These are phyloP conservation scores for Cladosporium sp. DNA, from an alignment of 2,329 filamentous ascomycete genomes.

Conservation along the genomic window DNA sequence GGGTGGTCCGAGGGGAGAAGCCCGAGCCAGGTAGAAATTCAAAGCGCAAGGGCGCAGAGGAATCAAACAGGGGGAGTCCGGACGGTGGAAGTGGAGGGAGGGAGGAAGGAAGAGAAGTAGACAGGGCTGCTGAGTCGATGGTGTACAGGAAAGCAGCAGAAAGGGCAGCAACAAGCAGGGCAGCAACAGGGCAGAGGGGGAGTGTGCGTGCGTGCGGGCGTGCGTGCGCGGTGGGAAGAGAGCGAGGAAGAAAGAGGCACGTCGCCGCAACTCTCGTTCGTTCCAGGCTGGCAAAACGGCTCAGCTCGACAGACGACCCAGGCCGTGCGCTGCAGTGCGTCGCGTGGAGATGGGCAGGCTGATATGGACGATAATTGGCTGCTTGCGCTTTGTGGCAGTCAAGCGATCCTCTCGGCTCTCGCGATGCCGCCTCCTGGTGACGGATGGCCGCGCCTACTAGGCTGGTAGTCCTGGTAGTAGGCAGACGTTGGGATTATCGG, in stretches of 20 bases:
- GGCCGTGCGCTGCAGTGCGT: neutral
- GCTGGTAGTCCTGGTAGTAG: no score
- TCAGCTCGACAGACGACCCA: no score
- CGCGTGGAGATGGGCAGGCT: neutral
- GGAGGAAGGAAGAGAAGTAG: no score
- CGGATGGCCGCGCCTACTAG: no score
- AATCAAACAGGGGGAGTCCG: neutral
- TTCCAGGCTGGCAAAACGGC: neutral
- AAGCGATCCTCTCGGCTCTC: no score
- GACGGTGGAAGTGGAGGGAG: neutral
- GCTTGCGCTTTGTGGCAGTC: neutral
- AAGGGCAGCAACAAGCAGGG: neutral
- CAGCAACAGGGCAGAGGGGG: neutral
- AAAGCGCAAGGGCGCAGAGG: neutral
- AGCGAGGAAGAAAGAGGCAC: no score
- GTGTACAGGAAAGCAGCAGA: no score
- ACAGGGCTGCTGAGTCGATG: neutral
- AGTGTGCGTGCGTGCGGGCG: neutral
- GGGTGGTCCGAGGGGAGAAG: constrained; percentile 1
- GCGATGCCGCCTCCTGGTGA: no score
- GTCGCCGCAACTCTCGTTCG: no score
- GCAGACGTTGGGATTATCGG: no score
- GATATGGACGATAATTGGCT: neutral
- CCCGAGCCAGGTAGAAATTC: constrained; percentile 1
- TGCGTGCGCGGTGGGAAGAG: neutral